A percentile compares a stretch with the other conserved stretches of the same genome.
Conservation (phyloP, 331 rosid species). For the Malus hybrid region DNA sequence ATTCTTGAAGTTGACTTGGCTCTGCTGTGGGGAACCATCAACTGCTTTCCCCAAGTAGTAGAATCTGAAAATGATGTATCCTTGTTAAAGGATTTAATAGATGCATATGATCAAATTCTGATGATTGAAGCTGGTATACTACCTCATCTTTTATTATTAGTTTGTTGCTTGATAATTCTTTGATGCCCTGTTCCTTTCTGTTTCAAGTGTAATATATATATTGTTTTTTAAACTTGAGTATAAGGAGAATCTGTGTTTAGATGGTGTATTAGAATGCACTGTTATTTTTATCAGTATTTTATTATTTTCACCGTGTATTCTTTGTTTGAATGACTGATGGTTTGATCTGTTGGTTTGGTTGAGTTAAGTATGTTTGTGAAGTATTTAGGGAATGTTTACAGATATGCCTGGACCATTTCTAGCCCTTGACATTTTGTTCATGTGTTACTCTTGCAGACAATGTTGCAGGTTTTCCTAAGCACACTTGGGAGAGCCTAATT, state of each 20-base stretch:
- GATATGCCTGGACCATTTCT: neutral
- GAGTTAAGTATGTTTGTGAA: neutral
- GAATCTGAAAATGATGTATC: slow-evolving; percentile 34
- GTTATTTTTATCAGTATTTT: neutral
- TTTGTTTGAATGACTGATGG: neutral
- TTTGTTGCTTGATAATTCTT: neutral
- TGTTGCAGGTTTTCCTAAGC: slow-evolving; percentile 31
- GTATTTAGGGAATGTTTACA: neutral
- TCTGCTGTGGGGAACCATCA: slow-evolving; percentile 66
- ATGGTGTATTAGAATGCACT: neutral
- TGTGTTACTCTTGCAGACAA: slow-evolving; percentile 21
- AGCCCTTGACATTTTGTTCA: neutral
- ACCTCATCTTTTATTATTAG: slow-evolving; percentile 4
- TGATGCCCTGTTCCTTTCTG: neutral
- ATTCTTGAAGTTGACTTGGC: slow-evolving; percentile 48
- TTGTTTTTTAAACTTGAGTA: too few species aligned
- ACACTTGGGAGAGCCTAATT: slow-evolving; percentile 55
- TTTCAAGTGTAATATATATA: neutral
- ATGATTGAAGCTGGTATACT: slow-evolving; percentile 39
- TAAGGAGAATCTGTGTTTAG: neutral
- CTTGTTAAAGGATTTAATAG: slow-evolving; percentile 45
- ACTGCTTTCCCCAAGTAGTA: slow-evolving; percentile 55
- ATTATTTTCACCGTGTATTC: neutral
- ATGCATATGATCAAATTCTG: slow-evolving; percentile 51
- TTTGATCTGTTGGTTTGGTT: neutral